A percentile compares a stretch with the other conserved stretches of the same genome.
Conservation (phyloP, 805 yeast genomes). For the Wickerhamomyces hampshirensis region DNA sequence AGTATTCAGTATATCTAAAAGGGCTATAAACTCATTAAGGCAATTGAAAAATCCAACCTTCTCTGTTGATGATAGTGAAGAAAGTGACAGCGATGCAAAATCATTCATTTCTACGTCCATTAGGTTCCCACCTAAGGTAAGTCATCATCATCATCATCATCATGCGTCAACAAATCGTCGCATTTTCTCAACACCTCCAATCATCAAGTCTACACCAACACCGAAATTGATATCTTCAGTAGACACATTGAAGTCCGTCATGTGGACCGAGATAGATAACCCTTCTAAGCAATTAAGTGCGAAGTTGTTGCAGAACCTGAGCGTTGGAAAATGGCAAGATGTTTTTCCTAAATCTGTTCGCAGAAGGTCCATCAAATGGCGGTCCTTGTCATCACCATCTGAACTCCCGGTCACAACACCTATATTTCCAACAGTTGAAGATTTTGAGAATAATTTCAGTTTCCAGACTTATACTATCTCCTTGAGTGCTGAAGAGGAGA, state of each 20-base stretch:
- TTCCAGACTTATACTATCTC: conserved; percentile 81
- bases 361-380: conserved; percentile 79
- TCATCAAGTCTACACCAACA: conserved; percentile 7
- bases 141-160: conserved; percentile 7
- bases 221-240: conserved; percentile 13
- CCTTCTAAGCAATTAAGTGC: conserved; percentile 67
- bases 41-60: background rate
- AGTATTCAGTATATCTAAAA: conserved; percentile 10
- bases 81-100: background rate
- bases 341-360: conserved; percentile 74
- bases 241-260: conserved; percentile 22
- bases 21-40: conserved; percentile 7
- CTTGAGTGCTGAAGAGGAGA: conserved; percentile 53
- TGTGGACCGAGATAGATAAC: conserved; percentile 63
- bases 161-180: conserved; percentile 4
- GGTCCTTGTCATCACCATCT: conserved; percentile 90
- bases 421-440: conserved; percentile 65
- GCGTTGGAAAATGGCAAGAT: conserved; percentile 87
- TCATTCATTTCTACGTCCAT: background rate
- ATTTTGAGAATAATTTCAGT: conserved; percentile 67
- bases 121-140: conserved; percentile 1
- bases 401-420: conserved; percentile 80
- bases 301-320: conserved; percentile 49
- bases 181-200: conserved; percentile 8
- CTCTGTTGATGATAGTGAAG: background rate